Base-by-base conservation (phyloP, 2,329 filamentous ascomycete species). In the Phaeophleospora eucalypticola region DNA sequence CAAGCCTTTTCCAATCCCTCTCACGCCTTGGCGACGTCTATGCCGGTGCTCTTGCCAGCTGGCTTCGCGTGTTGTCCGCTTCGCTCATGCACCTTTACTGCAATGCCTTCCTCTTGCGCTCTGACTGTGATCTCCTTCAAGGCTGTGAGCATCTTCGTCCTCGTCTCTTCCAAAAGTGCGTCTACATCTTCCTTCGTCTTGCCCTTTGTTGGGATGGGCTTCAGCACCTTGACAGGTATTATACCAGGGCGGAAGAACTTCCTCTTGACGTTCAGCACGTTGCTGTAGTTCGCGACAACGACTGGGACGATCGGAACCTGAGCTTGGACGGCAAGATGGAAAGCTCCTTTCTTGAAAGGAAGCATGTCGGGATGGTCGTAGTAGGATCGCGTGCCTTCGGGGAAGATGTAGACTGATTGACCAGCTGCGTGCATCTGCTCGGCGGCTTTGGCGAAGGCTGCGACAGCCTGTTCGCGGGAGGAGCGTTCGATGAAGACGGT, bases 341-440 rank as follows among this genome's bases (percentile, higher is more conserved):
- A 98, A 38, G 91, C 93, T 49, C 93, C 93, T 76, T 98, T 98
- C 74, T 98, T 98, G 78, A 97, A 98, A n/a, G 89, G 87, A 45
- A 97, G 75, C 60, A 98, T 72, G 49, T 78, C 80, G 1, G 93
- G 87, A 45, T 90, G 83, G 59, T 85, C 81, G 47, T 86, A 79
- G 71, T 97, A 95, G 66, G 87, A 94, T 57, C 93, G 81, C 1
- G 93, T 98, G 41, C 93, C 93, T 72, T 98, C 93, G 49, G 87
- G 86, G 69, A 91, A 91, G 72, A 91, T 89, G 73, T 83, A 91
- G 59, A 91, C 87, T 68, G 79, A 87, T 74, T 77, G 74, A 46
- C 67, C 64, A 61, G 84, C 77, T 43, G 71, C 71, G 60, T 77
- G 80, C 73, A 98, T 98, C 67, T 90, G 84, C 37, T 79, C 70